Evolutionary conservation across 164 flowering plant genomes (phyloP), one percentile per base, ranked within the genome.

Genomic region (Dillenia suffruticosa): DNA sequence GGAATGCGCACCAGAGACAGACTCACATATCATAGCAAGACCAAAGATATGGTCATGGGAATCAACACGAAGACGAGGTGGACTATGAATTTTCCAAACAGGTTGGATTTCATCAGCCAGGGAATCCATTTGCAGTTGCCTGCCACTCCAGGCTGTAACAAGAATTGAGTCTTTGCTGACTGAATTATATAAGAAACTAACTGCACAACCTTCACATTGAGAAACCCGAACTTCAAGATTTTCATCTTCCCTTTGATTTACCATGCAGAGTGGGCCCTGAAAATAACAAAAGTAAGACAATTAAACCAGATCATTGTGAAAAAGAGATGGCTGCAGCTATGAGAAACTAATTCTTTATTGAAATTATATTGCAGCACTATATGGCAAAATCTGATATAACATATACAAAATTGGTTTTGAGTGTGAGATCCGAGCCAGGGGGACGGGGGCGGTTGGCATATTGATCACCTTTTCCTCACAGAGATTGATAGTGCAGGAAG

Each of bases 101-200:
- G 97, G 92, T 67, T 89, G 96, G 50, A 89, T 77, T 76, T 91
- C 97, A 81, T 91, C 97, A 54, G 93, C 96, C 63, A 94, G 76
- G 61, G 99, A 96, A 82, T 94, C 93, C 64, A 94, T 77, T 65
- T 88, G 96, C 75, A 94, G 59, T 67, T 87, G 90, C 57, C 97
- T 97, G 61, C 88, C 87, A 72, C 92, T 88, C 96, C 96, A 91
- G 58, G 96, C 88, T 58, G 83, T 88, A 51, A 85, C 85, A 63
- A 89, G 64, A 66, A 94, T 63, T 12, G 97, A 84, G 63, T 91
- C 99, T 76, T 88, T 89, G 81, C 89, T 71, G 60, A 86, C 79
- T 66, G 78, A 61, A 68, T 83, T 87, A 68, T 84, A 91, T 8
- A 89, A 81, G 68, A 94, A 74, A 68, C 90, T 76, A 62, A 89